Evolutionary conservation across 2,329 filamentous ascomycete species (phyloP).

Genomic region (Gaeumannomyces tritici): DNA sequence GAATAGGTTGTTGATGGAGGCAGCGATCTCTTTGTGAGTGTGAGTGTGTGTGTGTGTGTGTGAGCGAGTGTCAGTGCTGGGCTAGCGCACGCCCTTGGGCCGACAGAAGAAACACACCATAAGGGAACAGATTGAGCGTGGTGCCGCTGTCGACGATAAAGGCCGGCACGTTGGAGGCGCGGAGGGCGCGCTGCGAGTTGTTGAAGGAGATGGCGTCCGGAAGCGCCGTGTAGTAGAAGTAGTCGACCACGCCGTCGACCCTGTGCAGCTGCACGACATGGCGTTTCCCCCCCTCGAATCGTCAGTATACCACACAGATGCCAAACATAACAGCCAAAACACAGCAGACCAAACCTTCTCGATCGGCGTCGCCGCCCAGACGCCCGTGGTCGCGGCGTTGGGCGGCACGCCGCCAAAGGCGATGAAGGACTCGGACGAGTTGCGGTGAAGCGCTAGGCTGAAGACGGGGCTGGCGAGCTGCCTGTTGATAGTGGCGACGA

Average conservation of each 20-base stretch:
- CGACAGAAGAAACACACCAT: constrained; percentile 6
- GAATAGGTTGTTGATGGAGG: constrained; percentile 19
- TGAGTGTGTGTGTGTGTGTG: neutral
- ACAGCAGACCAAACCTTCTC: constrained; percentile 12
- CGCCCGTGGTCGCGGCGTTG: constrained; percentile 14
- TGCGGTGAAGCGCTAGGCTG: constrained; percentile 21
- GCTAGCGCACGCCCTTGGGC: no score
- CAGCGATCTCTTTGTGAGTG: constrained; percentile 15
- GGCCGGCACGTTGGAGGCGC: constrained; percentile 7
- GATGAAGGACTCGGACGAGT: constrained; percentile 19
- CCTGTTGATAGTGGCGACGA: constrained; percentile 17
- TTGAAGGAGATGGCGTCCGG: constrained; percentile 14
- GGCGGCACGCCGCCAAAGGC: constrained; percentile 22
- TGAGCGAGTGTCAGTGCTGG: neutral
- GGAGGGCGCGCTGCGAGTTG: constrained; percentile 7
- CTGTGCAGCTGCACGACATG: neutral
- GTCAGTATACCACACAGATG: neutral
- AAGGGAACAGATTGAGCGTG: constrained; percentile 20
- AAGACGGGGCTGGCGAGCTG: constrained; percentile 14
- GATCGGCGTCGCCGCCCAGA: constrained; percentile 17
- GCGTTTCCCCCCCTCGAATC: neutral
- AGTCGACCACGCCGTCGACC: constrained; percentile 13
- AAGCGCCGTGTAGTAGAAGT: constrained; percentile 19
- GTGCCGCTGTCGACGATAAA: constrained; percentile 23
- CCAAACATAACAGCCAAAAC: no score